phyloP scores from a whole-genome alignment of 1,139 yeast species.

The Scheffersomyces illinoinensis region DNA sequence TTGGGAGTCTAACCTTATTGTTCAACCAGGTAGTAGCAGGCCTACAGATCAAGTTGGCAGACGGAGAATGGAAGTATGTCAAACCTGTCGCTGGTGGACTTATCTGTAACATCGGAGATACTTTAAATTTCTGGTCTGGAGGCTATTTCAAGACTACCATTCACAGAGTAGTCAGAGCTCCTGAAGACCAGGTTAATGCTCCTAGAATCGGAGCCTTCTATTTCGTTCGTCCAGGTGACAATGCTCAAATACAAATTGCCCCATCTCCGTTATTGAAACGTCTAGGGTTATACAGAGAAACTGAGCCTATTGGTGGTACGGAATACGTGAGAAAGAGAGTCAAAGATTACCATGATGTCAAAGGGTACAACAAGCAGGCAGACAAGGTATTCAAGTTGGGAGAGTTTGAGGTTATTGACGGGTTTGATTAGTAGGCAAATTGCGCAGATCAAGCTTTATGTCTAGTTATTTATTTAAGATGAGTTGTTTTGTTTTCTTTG shows the following conservation, averaged over 20 bases:
- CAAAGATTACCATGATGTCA: constrained; percentile 25
- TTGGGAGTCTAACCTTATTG: constrained; percentile 29
- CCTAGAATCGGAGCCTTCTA: constrained; percentile 35
- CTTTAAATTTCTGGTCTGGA: constrained; percentile 32
- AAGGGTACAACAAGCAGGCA: constrained; percentile 21
- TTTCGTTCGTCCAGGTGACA: constrained; percentile 36
- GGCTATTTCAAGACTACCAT: constrained; percentile 34
- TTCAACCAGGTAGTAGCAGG: constrained; percentile 33
- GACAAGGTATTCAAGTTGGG: constrained; percentile 28
- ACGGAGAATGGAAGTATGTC: constrained; percentile 31
- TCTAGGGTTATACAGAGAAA: constrained; percentile 25
- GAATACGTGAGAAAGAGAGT: constrained; percentile 32
- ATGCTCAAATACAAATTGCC: constrained; percentile 25
- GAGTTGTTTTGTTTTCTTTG: too few species aligned
- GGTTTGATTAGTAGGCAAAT: constrained; percentile 15
- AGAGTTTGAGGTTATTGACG: constrained; percentile 27
- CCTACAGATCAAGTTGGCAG: constrained; percentile 23
- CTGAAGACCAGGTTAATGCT: constrained; percentile 27
- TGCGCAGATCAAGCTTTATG: neutral
- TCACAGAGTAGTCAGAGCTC: constrained; percentile 33
- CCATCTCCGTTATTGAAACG: constrained; percentile 31
- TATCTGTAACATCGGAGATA: constrained; percentile 34
- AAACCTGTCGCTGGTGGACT: constrained; percentile 29
- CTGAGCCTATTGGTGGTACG: constrained; percentile 26
- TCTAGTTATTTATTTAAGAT: too few species aligned